Percentiles rank a stretch among this genome's conserved stretches.
Evolutionary conservation across 148 eudicot species (phyloP).

Genomic region (Spergularia bocconei): DNA sequence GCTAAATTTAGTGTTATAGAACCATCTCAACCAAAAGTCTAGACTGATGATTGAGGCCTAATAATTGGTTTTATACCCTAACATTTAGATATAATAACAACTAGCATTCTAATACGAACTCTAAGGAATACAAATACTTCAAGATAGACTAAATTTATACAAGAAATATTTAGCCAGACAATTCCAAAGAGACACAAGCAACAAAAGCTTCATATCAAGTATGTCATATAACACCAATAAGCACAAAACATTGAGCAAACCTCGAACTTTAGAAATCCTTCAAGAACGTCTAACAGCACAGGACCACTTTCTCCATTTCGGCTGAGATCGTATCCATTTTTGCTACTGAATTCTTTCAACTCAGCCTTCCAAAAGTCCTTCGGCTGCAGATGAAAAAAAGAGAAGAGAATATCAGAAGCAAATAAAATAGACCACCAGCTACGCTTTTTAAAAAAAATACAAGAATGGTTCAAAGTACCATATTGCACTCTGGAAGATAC

Average conservation of each 20-base stretch:
- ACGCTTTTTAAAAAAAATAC: not conserved
- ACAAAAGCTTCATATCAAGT: not conserved
- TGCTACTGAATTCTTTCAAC: conserved; percentile 87
- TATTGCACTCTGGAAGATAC: conserved; percentile 86
- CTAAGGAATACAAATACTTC: too few species aligned
- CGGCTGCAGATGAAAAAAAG: conserved; percentile 44
- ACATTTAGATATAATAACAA: too few species aligned
- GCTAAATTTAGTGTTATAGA: too few species aligned
- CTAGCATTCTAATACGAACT: too few species aligned
- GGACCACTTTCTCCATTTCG: conserved; percentile 92
- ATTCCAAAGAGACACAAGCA: not conserved
- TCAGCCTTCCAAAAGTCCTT: conserved; percentile 92
- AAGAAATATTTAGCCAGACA: not conserved
- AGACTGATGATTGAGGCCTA: too few species aligned
- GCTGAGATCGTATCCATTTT: conserved; percentile 82
- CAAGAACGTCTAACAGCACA: conserved; percentile 86
- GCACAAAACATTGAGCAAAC: conserved; percentile 29
- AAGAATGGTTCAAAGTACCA: conserved; percentile 47
- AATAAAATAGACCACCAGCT: not conserved
- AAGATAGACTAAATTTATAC: too few species aligned
- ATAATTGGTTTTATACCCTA: too few species aligned
- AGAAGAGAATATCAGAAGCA: conserved; percentile 11
- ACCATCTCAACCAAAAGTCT: too few species aligned
- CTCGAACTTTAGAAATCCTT: conserved; percentile 94
- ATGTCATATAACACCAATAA: not conserved